phyloP scores from a whole-genome alignment of 169 alveolate genomes.

The Cryptosporidium ubiquitum region DNA sequence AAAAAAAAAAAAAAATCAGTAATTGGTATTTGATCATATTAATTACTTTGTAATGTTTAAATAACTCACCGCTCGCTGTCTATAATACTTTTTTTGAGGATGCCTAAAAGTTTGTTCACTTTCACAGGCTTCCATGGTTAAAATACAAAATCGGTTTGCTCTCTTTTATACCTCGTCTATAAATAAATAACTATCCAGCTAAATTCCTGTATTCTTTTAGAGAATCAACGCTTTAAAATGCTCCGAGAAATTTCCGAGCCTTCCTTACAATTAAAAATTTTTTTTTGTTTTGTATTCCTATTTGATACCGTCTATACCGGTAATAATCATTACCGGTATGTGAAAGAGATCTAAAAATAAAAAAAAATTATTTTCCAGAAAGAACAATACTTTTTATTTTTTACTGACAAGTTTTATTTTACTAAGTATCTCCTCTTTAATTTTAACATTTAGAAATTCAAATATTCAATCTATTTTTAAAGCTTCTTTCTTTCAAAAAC shows the following conservation, averaged over 20 bases:
- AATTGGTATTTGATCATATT: not conserved
- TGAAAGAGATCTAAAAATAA: conserved; percentile 1
- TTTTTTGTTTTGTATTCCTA: not conserved
- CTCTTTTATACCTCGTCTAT: not conserved
- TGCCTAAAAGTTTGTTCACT: not conserved
- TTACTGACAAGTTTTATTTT: too few relatives aligned
- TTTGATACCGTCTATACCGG: conserved; percentile 15
- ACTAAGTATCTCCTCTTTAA: not conserved
- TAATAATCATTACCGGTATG: not conserved
- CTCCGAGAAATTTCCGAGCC: not conserved
- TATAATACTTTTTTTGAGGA: conserved; percentile 77
- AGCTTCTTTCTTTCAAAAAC: not conserved
- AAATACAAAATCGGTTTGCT: not conserved
- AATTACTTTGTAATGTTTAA: not conserved
- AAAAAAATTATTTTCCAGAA: not conserved
- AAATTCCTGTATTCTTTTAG: not conserved
- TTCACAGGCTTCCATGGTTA: not conserved
- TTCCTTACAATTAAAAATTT: not conserved
- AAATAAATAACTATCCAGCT: too few relatives aligned
- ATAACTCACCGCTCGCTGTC: conserved; percentile 81
- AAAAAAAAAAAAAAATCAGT: not conserved
- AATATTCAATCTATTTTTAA: not conserved
- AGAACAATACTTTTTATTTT: too few relatives aligned
- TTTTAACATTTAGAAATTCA: not conserved
- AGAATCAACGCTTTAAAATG: too few relatives aligned